These are phyloP conservation scores for Plasmopara halstedii DNA, from an alignment of 352 stramenopile genomes.

Conservation along the genomic window DNA sequence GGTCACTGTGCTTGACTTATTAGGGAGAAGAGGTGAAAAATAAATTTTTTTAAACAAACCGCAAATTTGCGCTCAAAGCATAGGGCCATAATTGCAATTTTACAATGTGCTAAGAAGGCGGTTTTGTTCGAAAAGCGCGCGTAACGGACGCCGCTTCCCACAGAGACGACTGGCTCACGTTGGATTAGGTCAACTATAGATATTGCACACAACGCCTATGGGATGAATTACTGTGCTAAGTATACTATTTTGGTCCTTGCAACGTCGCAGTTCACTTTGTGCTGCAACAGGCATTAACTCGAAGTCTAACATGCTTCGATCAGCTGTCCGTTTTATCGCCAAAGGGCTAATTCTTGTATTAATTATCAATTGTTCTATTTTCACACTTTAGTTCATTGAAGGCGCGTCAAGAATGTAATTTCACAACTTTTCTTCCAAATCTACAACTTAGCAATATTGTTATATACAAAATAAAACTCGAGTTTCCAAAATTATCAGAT, in stretches of 20 bases:
- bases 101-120: slow-evolving; percentile 15
- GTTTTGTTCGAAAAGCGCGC: slow-evolving; percentile 25
- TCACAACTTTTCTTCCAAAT: too few species aligned
- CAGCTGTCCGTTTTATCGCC: too few species aligned
- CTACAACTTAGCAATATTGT: too few species aligned
- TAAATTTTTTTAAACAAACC: slow-evolving; percentile 7
- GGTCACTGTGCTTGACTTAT: neutral
- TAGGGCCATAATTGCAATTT: slow-evolving; percentile 13
- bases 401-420: too few species aligned
- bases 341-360: too few species aligned
- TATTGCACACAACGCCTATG: neutral
- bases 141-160: slow-evolving; percentile 24
- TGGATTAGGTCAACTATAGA: slow-evolving; percentile 1
- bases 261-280: neutral
- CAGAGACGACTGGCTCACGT: neutral
- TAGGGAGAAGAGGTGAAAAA: slow-evolving; percentile 9
- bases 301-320: too few species aligned
- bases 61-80: slow-evolving; percentile 7
- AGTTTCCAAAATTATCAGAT: too few species aligned
- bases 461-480: too few species aligned
- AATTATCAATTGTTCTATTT: too few species aligned
- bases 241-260: neutral
- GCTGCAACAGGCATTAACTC: neutral
- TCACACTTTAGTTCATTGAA: too few species aligned
- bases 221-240: neutral